Evolutionary conservation across 176 grass and related monocot genomes (phyloP), one percentile per base, ranked within the genome.

Genomic region (Lolium multiflorum): DNA sequence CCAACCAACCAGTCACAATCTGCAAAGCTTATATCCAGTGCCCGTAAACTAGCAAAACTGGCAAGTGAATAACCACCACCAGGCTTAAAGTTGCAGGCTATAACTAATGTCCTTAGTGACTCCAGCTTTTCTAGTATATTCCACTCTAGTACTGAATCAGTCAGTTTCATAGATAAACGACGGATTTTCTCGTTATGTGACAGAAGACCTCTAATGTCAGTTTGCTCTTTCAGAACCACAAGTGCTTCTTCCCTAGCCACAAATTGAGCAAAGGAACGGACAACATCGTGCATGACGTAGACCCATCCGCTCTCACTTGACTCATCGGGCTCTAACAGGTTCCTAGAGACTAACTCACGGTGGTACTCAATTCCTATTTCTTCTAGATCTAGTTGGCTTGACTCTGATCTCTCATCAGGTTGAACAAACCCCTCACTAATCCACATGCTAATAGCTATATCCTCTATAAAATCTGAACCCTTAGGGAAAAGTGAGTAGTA

Each of bases 361-460:
- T 81, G n/a, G 16, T 66, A 75, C 46, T 66, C 46, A 1, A 0
- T 3, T 64, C 68, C 85, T n/a, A 81, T 7, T 2, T 74, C 57
- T 63, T 82, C 68, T 4, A 81, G 64, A 3, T 78, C 4, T 22
- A 7, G 12, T 11, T 47, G 17, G 0, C 14, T n/a, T 50, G 68
- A 71, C 38, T 44, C 68, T 71, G 38, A n/a, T 38, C 68, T 44
- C 38, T 71, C 68, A 43, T 71, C 68, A 12, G 7, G 0, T 20
- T 74, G 26, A 26, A 87, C 28, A 75, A 87, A 21, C 7, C 85
- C 85, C 55, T 87, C 78, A 46, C 58, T 67, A 1, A 87, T 75
- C 78, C 78, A 87, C 78, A 75, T 81, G 2, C 0, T 0, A 55
- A 6, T 55, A 9, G 62, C 14, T 15, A 0, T 0, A 1, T 4